Base-by-base conservation (phyloP, 163 green algal genomes). In the Scenedesmus sp. region DNA sequence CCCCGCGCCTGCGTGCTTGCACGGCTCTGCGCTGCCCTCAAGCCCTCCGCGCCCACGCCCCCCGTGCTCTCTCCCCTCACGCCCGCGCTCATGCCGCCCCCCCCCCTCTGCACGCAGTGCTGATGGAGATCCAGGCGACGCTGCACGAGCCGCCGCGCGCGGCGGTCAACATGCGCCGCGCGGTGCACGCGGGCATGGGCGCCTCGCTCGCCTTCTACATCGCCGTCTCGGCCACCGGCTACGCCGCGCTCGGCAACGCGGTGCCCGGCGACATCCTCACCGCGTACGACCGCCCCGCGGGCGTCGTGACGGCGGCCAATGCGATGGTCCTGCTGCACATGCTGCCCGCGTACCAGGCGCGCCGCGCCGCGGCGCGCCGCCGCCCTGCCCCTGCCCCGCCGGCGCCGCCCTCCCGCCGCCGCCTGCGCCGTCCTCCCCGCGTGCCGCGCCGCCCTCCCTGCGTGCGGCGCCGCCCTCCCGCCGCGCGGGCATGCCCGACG, bases 301-400 rank as follows among this genome's bases (percentile, higher is more conserved):
- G 28, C 17, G 48, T 83, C 24, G 75, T 83, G 44, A 42, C 75
- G 2, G 75, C 75, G 47, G 75, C 75, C 2, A 83, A 83, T 15
- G 31, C 71, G 6, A 72, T 77, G 64, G 75, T 83, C 56, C 75
- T 83, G 45, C 31, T 83, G n/a, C 75, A 83, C 54, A 83, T 83
- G 75, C 26, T 81, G 63, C 48, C 60, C 2, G 73, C 73, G 1
- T 73, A 64, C 53, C 60, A 74, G 36, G 63, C 36, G 26, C 34
- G 42, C 5, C n/a, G 20, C 18, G 29, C n/a, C 18, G 26, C 18
- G 4, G 9, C 18, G 13, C 6, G 57, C 4, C 57, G 57, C 26
- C 13, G 26, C n/a, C n/a, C n/a, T n/a, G n/a, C n/a, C n/a, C n/a
- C n/a, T n/a, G n/a, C n/a, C n/a, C n/a, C n/a, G n/a, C n/a, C n/a